These are phyloP conservation scores for Echinosophora koreensis DNA, from an alignment of 306 rosid species.

Conservation along the genomic window DNA sequence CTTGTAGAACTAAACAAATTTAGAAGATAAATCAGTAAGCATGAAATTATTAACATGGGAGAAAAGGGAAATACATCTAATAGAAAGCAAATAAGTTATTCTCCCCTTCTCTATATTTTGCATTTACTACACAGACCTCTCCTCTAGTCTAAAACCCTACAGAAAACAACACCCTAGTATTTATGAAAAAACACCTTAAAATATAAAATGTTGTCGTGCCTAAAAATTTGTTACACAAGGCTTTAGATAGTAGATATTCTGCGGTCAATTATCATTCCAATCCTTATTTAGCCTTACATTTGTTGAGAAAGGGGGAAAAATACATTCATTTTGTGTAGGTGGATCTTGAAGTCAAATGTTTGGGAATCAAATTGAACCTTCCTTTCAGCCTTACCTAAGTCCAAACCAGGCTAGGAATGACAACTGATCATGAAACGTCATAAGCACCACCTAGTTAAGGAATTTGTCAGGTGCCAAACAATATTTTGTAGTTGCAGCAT, in stretches of 20 bases:
- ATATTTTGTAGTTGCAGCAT: constrained; percentile 14
- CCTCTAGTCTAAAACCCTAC: constrained; percentile 8
- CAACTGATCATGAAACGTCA: background rate
- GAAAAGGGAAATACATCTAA: background rate
- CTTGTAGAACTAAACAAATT: background rate
- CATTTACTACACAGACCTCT: constrained; percentile 32
- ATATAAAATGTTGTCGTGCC: background rate
- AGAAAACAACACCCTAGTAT: background rate
- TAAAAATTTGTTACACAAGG: background rate
- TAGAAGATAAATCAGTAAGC: constrained; percentile 20
- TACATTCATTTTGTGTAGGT: constrained; percentile 3
- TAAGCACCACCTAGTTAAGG: background rate
- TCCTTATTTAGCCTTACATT: constrained; percentile 1
- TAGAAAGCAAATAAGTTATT: background rate
- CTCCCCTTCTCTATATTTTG: constrained; percentile 45
- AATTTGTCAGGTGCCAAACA: background rate
- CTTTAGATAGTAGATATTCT: constrained; percentile 8
- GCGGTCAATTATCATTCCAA: background rate
- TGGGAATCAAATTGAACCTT: constrained; percentile 9
- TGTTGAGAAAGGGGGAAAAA: constrained; percentile 11
- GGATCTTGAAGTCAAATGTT: constrained; percentile 13
- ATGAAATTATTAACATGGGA: background rate
- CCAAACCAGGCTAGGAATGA: constrained; percentile 22
- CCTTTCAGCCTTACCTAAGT: background rate
- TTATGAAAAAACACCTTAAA: background rate